Evolutionary conservation across 2,329 filamentous ascomycete species (phyloP), one percentile per base, ranked within the genome.

Genomic region (Trichoderma guizhouense): DNA sequence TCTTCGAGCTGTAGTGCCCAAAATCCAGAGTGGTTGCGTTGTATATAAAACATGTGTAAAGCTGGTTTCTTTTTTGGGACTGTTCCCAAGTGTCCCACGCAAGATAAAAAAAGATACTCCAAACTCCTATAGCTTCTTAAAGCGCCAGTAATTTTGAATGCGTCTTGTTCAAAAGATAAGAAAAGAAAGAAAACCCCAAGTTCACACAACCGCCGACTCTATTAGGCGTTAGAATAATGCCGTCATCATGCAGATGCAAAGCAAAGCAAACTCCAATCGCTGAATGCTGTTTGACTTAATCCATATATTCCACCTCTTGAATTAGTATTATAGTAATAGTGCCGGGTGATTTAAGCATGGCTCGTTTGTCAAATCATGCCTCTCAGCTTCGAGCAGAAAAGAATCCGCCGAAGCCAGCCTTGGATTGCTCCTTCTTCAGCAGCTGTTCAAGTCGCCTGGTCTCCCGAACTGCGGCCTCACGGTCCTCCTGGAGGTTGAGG

Each of bases 401-500:
- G 53, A 71, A 63, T 34, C 69, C 72, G 9, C 57, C 68, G 47
- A 67, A 62, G 32, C 66, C 36, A 57, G 83, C 82, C 78, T 87
- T 87, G 75, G 90, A 84, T 76, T 88, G 87, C 82, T 93, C 90
- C 72, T 86, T 84, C 72, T 89, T 86, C 73, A 95, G 88, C 74
- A 90, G 84, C 71, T 86, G 86, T 79, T 94, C 91, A 65, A 96
- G 85, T 77, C 85, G 87, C 76, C 89, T 87, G 72, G 93, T 94
- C 80, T 92, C 88, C 65, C 89, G 88, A 76, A 93, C 88, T 26
- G 93, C 92, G 75, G 91, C 89, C 78, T 96, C 93, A 76, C 89
- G 87, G 81, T 92, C 89, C 75, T 89, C 89, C 80, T 95, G 93
- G 62, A 97, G 85, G 79, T 93, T 91, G 77, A 92, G 89, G 60